Conservation (phyloP, 192 early-diverging fungal genomes). For the Kickxella alabastrina region DNA sequence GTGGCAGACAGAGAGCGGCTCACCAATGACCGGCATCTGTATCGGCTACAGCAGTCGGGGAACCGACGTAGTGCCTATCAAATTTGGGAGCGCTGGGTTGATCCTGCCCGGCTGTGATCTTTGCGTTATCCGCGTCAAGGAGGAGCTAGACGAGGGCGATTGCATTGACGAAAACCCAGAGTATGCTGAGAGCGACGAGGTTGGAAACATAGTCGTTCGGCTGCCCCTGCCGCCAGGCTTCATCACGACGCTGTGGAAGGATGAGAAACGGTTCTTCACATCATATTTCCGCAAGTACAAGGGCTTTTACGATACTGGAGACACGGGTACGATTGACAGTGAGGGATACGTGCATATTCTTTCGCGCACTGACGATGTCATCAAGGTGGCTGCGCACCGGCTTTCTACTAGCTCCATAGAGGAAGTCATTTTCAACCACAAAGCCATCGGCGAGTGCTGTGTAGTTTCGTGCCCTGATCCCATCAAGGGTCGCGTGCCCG, state of each 20-base stretch:
- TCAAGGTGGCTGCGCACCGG: constrained; percentile 86
- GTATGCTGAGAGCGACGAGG: constrained; percentile 55
- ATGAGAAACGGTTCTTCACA: constrained; percentile 64
- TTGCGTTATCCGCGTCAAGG: constrained; percentile 55
- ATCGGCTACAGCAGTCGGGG: constrained; percentile 51
- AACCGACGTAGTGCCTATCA: constrained; percentile 37
- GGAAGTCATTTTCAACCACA: constrained; percentile 65
- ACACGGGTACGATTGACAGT: constrained; percentile 74
- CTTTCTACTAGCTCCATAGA: constrained; percentile 77
- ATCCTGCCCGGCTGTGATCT: constrained; percentile 76
- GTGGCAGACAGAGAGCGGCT: constrained; percentile 88
- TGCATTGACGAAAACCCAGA: constrained; percentile 28
- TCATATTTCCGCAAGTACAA: constrained; percentile 74
- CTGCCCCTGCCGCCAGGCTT: constrained; percentile 77
- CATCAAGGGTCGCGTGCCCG: constrained; percentile 64
- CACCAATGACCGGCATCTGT: constrained; percentile 72
- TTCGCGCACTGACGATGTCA: constrained; percentile 72
- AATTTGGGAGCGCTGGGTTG: constrained; percentile 73
- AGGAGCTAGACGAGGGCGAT: constrained; percentile 47
- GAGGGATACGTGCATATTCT: constrained; percentile 70
- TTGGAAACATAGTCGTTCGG: constrained; percentile 75
- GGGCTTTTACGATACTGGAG: constrained; percentile 79
- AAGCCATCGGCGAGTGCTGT: constrained; percentile 62
- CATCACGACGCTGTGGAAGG: constrained; percentile 76
- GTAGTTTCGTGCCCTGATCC: constrained; percentile 64